Evolutionary conservation across 805 yeast genomes (phyloP), one percentile per base, ranked within the genome.

Genomic region (Isabelozyma gotoi): DNA sequence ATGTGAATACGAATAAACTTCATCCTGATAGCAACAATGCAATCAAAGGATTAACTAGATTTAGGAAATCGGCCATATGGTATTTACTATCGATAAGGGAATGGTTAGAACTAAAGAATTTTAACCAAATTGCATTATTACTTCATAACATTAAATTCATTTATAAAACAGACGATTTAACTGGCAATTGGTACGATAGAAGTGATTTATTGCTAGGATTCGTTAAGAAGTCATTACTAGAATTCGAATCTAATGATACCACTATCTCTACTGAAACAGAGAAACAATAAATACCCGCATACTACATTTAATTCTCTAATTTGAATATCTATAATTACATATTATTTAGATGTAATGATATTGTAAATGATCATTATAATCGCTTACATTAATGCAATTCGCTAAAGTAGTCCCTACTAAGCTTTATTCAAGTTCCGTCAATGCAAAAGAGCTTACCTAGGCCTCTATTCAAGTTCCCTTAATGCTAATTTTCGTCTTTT

Each of bases 21-120:
- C 19, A 43, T 4, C 66, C 68, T 3, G 53, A 57, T 4, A 63
- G 70, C 27, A 57, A 73, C 40, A 65, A 69, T 4, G 67, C 72
- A 0, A 58, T 76, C 31, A 83, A 51, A 18, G 74, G 92, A 0
- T 60, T 80, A 16, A 78, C 85, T 2, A 70, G 96, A 45, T 64
- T 64, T 40, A 74, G 97, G 42, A 89, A 89, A 57, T 80, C 90
- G 1, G 80, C 88, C 0, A 71, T 91, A 20, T 90, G 96, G 88
- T 75, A 77, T 50, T 59, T 90, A 19, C 59, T 90, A 19, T 83
- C 96, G 0, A 84, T 89, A 5, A 78, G 78, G 43, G 87, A 85
- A 56, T 82, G 96, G 85, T 44, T 61, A 11, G 45, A 48, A 12
- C 49, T 69, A 15, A 56, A 62, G 16, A 59, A 65, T 40, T 33